Evolutionary conservation across 2,329 filamentous ascomycete species (phyloP), one percentile per base, ranked within the genome.

Genomic region (Furcasterigmium sp.): DNA sequence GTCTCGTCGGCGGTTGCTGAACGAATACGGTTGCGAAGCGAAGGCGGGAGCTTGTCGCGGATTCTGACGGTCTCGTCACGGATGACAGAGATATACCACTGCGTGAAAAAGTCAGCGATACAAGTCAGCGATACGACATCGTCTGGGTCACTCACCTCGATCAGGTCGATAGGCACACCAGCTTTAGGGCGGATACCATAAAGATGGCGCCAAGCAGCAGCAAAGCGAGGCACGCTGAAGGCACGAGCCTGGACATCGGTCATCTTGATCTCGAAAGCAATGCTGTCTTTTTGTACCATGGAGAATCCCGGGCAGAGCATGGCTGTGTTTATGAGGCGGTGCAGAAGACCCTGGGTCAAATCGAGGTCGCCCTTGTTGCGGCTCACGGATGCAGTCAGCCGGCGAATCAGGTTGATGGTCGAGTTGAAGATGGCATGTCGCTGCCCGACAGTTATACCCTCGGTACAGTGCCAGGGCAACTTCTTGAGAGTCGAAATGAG

Each of bases 401-500:
- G 41, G 14, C 42, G 42, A 25, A 82, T 56, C 23, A 84, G 65
- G 45, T 70, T 64, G 29, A 67, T 55, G 2, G 75, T 72, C 1
- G 75, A 64, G 10, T 71, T 63, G 53, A 72, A 80, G 20, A 84
- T 62, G 8, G 67, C 60, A 35, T 72, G 61, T 1, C 80, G 76
- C 57, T 84, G 73, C 43, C 67, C 62, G 37, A 84, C 63, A 8
- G 76, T 84, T 62, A 84, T 77, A 42, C 67, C 52, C 3, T 76
- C 60, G 2, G 78, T 68, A 56, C 71, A 68, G 46, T 76, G 70
- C 82, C 82, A 85, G 0, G 82, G 82, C 35, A 82, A 70, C 65
- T 84, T 80, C 46, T 71, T 73, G 29, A 81, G 56, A 1, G 76
- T 83, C 56, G 77, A 82, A 51, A 85, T 81, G 53, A 85, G 65